Evolutionary conservation across 1,284 basidiomycete genomes (phyloP), one percentile per base, ranked within the genome.

Genomic region (Leucoagaricus sp.): DNA sequence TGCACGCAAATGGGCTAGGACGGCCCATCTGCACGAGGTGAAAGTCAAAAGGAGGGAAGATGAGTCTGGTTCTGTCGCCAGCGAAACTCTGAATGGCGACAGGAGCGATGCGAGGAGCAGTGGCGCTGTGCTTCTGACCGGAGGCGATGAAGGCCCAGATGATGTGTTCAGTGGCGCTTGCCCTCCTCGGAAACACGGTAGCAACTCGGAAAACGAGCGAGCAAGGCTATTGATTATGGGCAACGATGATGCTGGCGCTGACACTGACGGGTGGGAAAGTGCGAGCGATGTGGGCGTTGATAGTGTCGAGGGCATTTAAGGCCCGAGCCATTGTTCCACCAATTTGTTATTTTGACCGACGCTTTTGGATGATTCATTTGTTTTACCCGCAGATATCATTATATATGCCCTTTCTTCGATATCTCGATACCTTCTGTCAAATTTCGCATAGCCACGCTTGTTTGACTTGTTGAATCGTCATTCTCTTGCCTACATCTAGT

Each of bases 11-110:
- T 87, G 83, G 82, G 88, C 87, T 23, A 75, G 86, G 44, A 87
- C 77, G 3, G 85, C 89, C 2, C 89, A 91, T 73, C 60, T 91
- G 58, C 89, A 91, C 62, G 86, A 89, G 65, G 81, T 89, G 58
- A 70, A 69, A 38, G 42, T 9, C 3, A 57, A 47, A 34, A 23
- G 42, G 33, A 29, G 26, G 23, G 48, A 38, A n/a, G 13, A 47
- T 31, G 41, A 34, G 10, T 26, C 28, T 25, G 23, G 19, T 15
- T 9, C n/a, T 7, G 15, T 9, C 12, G 12, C 17, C 12, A 10
- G 7, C 4, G 5, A 38, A 4, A 38, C 19, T 15, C 23, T 36
- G 47, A 36, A n/a, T 34, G 19, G 47, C 15, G 33, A n/a, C 25
- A 36, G 23, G 7, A 33, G 8, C 1, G 41, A 9, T 8, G 36